Conservation (phyloP, 176 grass and related monocot species). For the Hyparrhenia diplandra region DNA sequence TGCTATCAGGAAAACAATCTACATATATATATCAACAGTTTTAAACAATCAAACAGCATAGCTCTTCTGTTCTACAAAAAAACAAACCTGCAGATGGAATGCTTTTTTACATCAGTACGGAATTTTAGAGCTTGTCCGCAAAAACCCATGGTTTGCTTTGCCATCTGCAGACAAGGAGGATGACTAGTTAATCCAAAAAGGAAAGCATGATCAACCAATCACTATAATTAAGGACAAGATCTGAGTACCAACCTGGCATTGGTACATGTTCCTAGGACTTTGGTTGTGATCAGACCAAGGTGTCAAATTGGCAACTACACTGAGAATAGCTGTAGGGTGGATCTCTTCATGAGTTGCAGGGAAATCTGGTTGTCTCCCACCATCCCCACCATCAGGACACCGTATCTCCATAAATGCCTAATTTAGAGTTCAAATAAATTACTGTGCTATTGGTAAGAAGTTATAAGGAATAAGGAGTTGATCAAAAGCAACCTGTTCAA, state of each 20-base stretch:
- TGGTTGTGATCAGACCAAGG: constrained; percentile 99
- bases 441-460: constrained; percentile 18
- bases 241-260: constrained; percentile 69
- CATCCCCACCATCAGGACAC: constrained; percentile 86
- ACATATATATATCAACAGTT: constrained; percentile 6
- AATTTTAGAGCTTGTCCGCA: constrained; percentile 76
- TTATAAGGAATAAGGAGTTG: background rate
- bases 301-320: constrained; percentile 95
- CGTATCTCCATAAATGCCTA: constrained; percentile 99
- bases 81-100: constrained; percentile 92
- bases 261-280: constrained; percentile 98
- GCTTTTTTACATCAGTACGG: constrained; percentile 84
- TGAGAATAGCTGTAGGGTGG: constrained; percentile 88
- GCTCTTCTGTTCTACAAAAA: constrained; percentile 7
- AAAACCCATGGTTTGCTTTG: constrained; percentile 99
- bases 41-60: constrained; percentile 3
- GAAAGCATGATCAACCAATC: constrained; percentile 13
- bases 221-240: constrained; percentile 25
- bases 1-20: constrained; percentile 6
- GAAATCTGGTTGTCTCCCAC: constrained; percentile 66
- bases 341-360: constrained; percentile 96
- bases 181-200: constrained; percentile 14
- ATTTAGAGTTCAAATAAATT: constrained; percentile 16
- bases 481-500: constrained; percentile 69
- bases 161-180: constrained; percentile 61